phyloP scores from a whole-genome alignment of 2,329 filamentous ascomycete species.

The Verticillium klebahnii region DNA sequence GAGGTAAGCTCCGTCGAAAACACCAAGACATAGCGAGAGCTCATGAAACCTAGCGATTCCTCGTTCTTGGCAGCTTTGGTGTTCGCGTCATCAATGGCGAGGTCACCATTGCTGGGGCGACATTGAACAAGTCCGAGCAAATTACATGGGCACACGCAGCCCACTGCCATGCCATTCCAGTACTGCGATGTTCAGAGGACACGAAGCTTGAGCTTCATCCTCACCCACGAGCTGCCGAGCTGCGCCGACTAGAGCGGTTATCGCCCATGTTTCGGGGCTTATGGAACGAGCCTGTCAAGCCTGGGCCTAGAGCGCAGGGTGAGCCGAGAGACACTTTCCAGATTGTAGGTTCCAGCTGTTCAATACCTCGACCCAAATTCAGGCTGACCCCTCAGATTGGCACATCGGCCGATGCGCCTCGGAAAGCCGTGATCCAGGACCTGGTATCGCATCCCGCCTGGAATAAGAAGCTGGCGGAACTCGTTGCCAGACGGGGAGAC shows the following conservation, averaged over 20 bases:
- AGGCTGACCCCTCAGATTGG: constrained; percentile 40
- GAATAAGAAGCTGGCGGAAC: constrained; percentile 53
- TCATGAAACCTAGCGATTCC: constrained; percentile 45
- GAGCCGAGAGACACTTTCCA: constrained; percentile 34
- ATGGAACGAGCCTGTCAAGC: constrained; percentile 48
- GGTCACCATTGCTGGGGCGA: constrained; percentile 61
- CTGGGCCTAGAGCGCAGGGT: constrained; percentile 13
- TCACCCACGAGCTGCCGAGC: constrained; percentile 39
- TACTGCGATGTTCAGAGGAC: constrained; percentile 51
- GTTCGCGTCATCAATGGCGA: constrained; percentile 58
- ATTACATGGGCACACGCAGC: constrained; percentile 60
- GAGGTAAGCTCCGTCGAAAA: constrained; percentile 33
- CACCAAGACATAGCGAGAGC: not conserved
- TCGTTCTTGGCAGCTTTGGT: constrained; percentile 65
- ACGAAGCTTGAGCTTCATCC: constrained; percentile 52
- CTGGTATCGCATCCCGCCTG: constrained; percentile 53
- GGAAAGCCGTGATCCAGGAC: constrained; percentile 45
- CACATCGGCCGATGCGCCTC: constrained; percentile 47
- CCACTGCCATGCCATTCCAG: constrained; percentile 64
- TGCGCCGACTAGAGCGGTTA: constrained; percentile 52
- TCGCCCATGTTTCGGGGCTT: constrained; percentile 64
- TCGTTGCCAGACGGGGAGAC: constrained; percentile 30
- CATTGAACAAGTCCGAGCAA: constrained; percentile 42
- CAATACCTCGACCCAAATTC: not conserved
- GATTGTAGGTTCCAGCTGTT: constrained; percentile 35